phyloP scores from a whole-genome alignment of 768 basidiomycete genomes.

The Candolleomyces efflorescens region DNA sequence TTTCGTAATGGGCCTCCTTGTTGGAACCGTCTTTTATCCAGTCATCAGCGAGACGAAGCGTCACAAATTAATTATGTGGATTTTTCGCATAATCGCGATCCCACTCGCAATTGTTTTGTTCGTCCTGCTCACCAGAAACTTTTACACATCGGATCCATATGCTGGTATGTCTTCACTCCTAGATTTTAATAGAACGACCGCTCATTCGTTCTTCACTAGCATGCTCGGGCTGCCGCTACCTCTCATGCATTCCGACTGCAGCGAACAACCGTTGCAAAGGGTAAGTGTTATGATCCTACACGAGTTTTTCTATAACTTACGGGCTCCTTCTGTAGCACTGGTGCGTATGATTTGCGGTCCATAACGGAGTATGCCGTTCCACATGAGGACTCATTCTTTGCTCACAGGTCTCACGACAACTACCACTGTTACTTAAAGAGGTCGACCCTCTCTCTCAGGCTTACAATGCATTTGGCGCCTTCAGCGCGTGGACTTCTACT shows the following conservation, averaged over 20 bases:
- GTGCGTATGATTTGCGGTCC: conserved; percentile 18
- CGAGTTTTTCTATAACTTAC: not conserved
- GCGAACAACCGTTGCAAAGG: conserved; percentile 67
- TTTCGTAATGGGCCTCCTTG: conserved; percentile 78
- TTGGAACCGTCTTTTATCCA: conserved; percentile 83
- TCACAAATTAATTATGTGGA: conserved; percentile 71
- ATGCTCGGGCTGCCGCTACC: conserved; percentile 82
- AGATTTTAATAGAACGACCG: not conserved
- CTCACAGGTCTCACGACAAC: conserved; percentile 14
- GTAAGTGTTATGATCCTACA: conserved; percentile 25
- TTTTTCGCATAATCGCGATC: conserved; percentile 65
- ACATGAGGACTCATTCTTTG: not conserved
- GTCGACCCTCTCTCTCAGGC: not conserved
- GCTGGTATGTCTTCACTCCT: conserved; percentile 48
- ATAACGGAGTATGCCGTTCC: too few species aligned
- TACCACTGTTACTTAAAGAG: not conserved
- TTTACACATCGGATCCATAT: conserved; percentile 85
- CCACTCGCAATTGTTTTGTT: conserved; percentile 77
- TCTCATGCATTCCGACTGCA: conserved; percentile 83
- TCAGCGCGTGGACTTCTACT: too few species aligned
- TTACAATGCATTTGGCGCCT: not conserved
- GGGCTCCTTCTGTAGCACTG: conserved; percentile 24
- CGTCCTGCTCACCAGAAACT: conserved; percentile 80
- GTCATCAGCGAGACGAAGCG: conserved; percentile 78
- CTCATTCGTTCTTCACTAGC: conserved; percentile 37